Evolutionary conservation across 176 grass and related monocot species (phyloP), one percentile per base, ranked within the genome.

Genomic region (Poa annua): DNA sequence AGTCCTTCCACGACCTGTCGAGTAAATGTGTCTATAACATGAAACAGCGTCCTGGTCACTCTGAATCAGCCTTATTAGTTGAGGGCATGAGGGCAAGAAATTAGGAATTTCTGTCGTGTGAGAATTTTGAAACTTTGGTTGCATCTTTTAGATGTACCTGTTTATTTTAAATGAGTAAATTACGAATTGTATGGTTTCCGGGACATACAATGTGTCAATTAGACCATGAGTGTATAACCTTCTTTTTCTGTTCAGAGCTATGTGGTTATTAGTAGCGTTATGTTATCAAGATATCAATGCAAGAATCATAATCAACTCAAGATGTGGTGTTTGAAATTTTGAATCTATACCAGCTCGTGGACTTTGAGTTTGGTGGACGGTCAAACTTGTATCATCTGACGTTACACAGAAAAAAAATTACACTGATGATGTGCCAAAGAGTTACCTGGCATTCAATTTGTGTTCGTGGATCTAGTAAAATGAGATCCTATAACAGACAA

Each of bases 1-100:
- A 87, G 60, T 69, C 15, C 87, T 92, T 78, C 76, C 76, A 78
- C 29, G 1, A 29, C 41, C 69, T 24, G 53, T 36, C 8, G 39
- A 89, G 81, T 86, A 86, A 87, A 85, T 85, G 76, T 66, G 76
- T 66, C 29, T 60, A 16, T 84, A 84, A 5, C 17, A n/a, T 66
- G 59, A 74, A 66, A 20, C 35, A 63, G 45, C 22, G 16, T 17
- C 20, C 33, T 1, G 45, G 24, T 26, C n/a, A 52, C 75, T 44
- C 75, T 11, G 71, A 74, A 29, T 16, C 70, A 50, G 16, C 48
- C 0, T 7, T 48, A 50, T 7, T 48, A 50, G 24, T 15, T 74
- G 25, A 17, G 44, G 29, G 29, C 29, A 29, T 29, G 29, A 29
- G 29, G 22, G 6, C 55, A 76, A 72, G 35, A 53, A 51, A 64